Evolutionary conservation across 192 early-diverging fungal genomes (phyloP).

Genomic region (Piromyces sp.): DNA sequence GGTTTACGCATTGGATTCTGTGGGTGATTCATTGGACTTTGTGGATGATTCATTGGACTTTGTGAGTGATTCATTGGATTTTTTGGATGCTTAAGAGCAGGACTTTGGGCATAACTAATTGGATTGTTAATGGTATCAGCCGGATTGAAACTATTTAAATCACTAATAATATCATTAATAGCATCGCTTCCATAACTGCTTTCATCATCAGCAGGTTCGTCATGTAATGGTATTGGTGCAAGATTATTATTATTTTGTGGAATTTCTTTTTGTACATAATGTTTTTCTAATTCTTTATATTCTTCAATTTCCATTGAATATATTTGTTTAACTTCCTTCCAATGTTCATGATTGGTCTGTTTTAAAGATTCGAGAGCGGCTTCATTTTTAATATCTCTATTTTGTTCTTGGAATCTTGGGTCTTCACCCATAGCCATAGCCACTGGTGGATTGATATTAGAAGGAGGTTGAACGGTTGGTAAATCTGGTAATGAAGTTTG

Average conservation of each 20-base stretch:
- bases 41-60: neutral
- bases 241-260: neutral
- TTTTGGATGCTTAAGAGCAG: too few species aligned
- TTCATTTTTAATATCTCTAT: neutral
- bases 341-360: neutral
- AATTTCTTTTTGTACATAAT: neutral
- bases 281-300: neutral
- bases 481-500: neutral
- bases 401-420: neutral
- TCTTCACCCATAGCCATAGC: neutral
- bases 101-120: neutral
- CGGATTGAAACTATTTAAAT: neutral
- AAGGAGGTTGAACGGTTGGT: neutral
- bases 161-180: neutral
- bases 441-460: neutral
- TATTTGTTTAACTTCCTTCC: neutral
- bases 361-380: neutral
- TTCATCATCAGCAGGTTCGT: neutral
- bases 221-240: neutral
- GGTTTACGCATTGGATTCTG: neutral
- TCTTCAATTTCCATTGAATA: neutral
- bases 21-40: neutral
- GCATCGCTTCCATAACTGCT: neutral
- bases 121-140: neutral
- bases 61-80: neutral